Base-by-base conservation (phyloP, 2,329 filamentous ascomycete genomes). In the Penicillium brasilianum region DNA sequence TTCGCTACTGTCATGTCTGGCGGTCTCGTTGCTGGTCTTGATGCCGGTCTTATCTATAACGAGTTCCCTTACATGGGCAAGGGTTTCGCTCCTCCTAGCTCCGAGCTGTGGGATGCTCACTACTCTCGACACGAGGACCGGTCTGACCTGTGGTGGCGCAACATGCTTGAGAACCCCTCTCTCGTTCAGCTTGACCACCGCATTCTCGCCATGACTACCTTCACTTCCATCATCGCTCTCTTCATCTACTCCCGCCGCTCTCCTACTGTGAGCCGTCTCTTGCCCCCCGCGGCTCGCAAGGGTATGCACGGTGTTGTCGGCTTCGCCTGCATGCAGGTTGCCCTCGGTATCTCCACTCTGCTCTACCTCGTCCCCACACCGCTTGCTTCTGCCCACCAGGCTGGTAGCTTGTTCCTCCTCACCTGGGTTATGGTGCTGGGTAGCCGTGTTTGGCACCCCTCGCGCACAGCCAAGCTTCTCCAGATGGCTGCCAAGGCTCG, bases 41-140 rank as follows among this genome's bases (percentile, higher is more conserved):
- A 99, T 74, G 95, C 95, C 9, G 95, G 95, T 9, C 84, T 99
- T 59, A 98, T 99, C 78, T 99, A 99, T 83, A 99, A 99, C 76
- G 93, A 99, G 78, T 98, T 99, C 77, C 95, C 95, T 7, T 91
- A 86, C 78, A 99, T 99, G 95, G 95, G 95, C 9, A 78, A 87
- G 3, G 92, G 93, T 11, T 81, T 96, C 22, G 84, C 92, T 0
- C 94, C 94, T 1, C 94, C 94, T 0, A 87, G 85, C 72, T 84
- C 87, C 10, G 94, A 98, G 80, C 87, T 98, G 34, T 93, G 92
- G 77, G 89, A 94, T 72, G 82, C 86, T 39, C 96, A 92, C 81
- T 97, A 97, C 84, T 89, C 88, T 60, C 90, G 93, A 71, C 86
- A 85, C 60, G 83, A 89, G 43, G 92, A 97, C 74, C 82, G 85